These are phyloP conservation scores for Pseudonitzschia multistriata DNA, from an alignment of 108 stramenopile species.

Conservation along the genomic window DNA sequence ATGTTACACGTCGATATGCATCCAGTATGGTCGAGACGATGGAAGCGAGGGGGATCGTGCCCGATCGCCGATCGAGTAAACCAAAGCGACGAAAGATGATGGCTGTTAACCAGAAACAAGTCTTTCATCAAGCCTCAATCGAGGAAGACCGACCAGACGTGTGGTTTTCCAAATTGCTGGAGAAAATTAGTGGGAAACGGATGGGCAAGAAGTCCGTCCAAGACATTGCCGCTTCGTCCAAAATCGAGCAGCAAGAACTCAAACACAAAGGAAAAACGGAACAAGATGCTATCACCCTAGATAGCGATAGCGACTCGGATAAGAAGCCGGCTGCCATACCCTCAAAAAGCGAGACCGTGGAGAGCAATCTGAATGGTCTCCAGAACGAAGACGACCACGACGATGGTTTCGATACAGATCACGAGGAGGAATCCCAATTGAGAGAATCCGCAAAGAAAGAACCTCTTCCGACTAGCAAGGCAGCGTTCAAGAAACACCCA, in stretches of 20 bases:
- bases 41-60: constrained; percentile 52
- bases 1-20: constrained; percentile 86
- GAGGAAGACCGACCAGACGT: not conserved
- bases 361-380: too few relatives aligned
- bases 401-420: constrained; percentile 23
- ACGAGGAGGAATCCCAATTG: constrained; percentile 56
- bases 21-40: constrained; percentile 64
- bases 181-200: not conserved
- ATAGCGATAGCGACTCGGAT: constrained; percentile 28
- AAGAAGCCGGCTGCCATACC: constrained; percentile 1
- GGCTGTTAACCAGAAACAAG: too few relatives aligned
- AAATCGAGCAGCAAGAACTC: constrained; percentile 5
- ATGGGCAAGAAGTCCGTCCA: too few relatives aligned
- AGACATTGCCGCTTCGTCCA: not conserved
- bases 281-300: constrained; percentile 47
- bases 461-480: constrained; percentile 79
- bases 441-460: constrained; percentile 40
- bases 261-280: constrained; percentile 28
- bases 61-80: constrained; percentile 6
- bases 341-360: not conserved
- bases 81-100: not conserved
- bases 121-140: too few relatives aligned
- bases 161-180: constrained; percentile 11
- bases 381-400: not conserved
- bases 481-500: constrained; percentile 72